Evolutionary conservation across 2,329 filamentous ascomycete genomes (phyloP), one percentile per base, ranked within the genome.

Genomic region (Leptoxyphium fumago): DNA sequence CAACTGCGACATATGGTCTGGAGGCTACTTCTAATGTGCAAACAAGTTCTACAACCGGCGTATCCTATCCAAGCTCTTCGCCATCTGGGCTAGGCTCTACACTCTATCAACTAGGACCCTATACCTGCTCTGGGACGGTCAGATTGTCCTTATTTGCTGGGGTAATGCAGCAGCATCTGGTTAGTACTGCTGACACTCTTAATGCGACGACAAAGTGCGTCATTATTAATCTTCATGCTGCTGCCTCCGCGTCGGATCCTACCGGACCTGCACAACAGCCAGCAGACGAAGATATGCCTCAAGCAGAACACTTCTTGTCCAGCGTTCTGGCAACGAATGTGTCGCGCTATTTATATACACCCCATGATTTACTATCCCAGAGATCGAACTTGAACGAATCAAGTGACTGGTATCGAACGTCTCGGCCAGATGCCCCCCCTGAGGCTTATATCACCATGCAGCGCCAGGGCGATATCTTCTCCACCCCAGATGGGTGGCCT

Each of bases 401-500:
- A 15, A 48, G 45, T 11, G 72, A 72, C 1, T 82, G 78, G 78
- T 77, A 71, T 50, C 56, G 63, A 7, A 50, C 52, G 6, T 62
- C 66, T 13, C 47, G 54, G 14, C 58, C 53, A 29, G 55, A 46
- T 40, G 66, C 69, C 42, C 74, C 75, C 1, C 63, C 70, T 15
- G 50, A 59, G 2, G 66, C 69, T 18, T 82, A 79, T 51, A 78
- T 74, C 5, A 63, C 64, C 1, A 54, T 67, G 8, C 53, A 58
- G 26, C 51, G 63, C 36, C 40, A 51, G 10, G 51, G 59, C 2
- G 63, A 65, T 14, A 51, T 59, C 7, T 38, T 55, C 2, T 66
- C 65, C 15, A 80, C 77, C 1, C 55, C 65, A 1, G 68, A 78
- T 58, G 78, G 78, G 10, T 82, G 78, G 78, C 78, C 78, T 0